A percentile compares a stretch with the other conserved stretches of the same genome.
Evolutionary conservation across 2,329 filamentous ascomycete genomes (phyloP).

Genomic region (Xylariaceae sp.): DNA sequence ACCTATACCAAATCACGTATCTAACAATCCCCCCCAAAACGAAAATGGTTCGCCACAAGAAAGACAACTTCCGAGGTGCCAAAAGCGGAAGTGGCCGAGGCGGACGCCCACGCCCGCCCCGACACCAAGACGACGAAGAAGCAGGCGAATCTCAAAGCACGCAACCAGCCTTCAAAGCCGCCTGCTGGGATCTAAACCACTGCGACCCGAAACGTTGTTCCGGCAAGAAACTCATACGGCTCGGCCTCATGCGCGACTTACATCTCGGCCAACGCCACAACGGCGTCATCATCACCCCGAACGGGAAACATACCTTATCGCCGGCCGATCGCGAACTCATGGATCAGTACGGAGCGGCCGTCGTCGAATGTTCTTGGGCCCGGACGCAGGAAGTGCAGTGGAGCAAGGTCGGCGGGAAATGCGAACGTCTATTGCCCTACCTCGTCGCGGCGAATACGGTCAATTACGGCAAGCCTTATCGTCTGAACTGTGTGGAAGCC

Average conservation of each 20-base stretch:
- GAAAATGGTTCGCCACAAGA: slow-evolving; percentile 90
- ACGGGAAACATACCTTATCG: slow-evolving; percentile 79
- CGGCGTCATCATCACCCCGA: slow-evolving; percentile 91
- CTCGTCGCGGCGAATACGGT: slow-evolving; percentile 94
- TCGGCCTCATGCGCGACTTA: slow-evolving; percentile 89
- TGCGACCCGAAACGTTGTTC: slow-evolving; percentile 97
- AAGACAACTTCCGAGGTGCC: slow-evolving; percentile 65
- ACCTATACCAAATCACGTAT: not conserved
- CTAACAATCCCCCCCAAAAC: not conserved
- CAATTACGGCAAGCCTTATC: slow-evolving; percentile 95
- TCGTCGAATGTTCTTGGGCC: slow-evolving; percentile 97
- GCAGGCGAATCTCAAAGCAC: slow-evolving; percentile 36
- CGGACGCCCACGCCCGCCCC: slow-evolving; percentile 37
- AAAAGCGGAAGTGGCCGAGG: slow-evolving; percentile 61
- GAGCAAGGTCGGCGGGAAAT: slow-evolving; percentile 85
- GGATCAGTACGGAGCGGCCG: slow-evolving; percentile 84
- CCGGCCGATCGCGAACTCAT: slow-evolving; percentile 76
- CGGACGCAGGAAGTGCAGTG: slow-evolving; percentile 87
- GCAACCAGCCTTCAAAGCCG: slow-evolving; percentile 71
- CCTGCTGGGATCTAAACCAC: slow-evolving; percentile 96
- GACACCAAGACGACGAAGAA: slow-evolving; percentile 31
- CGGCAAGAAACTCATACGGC: slow-evolving; percentile 86
- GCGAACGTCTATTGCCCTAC: slow-evolving; percentile 85
- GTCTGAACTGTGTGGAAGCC: slow-evolving; percentile 92
- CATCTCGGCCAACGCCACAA: slow-evolving; percentile 86